Evolutionary conservation across 176 grass and related monocot genomes (phyloP).

Genomic region (Paspalum vaginatum): DNA sequence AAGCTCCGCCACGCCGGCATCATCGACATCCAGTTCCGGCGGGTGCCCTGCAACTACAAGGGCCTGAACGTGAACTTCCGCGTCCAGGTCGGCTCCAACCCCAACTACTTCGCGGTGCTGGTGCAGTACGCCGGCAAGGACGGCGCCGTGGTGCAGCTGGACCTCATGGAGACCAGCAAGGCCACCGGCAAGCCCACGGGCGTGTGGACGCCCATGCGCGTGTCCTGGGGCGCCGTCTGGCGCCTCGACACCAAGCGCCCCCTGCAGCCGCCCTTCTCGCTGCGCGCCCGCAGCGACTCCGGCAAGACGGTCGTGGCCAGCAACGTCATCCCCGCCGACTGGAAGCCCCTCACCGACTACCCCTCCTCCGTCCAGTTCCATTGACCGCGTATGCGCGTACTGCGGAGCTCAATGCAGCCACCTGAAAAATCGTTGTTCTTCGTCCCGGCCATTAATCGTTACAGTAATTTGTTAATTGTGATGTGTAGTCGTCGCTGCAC

Average conservation of each 20-base stretch:
- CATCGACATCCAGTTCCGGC: conserved; percentile 55
- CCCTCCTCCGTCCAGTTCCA: conserved; percentile 57
- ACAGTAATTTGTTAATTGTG: neutral
- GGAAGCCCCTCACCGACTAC: conserved; percentile 57
- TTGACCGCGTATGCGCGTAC: neutral
- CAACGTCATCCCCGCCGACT: conserved; percentile 62
- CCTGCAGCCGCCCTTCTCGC: conserved; percentile 62
- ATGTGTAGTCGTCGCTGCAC: neutral
- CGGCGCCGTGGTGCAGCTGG: conserved; percentile 49
- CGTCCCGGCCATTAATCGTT: neutral
- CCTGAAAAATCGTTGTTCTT: neutral
- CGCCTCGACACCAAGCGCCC: conserved; percentile 52
- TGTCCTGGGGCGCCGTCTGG: conserved; percentile 69
- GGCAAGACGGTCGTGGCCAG: conserved; percentile 46
- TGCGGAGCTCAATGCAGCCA: neutral
- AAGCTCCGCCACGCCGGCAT: conserved; percentile 63
- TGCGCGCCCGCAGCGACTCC: conserved; percentile 45
- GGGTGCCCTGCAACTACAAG: conserved; percentile 55
- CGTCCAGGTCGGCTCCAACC: conserved; percentile 65
- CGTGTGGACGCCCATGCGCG: conserved; percentile 56
- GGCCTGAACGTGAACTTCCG: conserved; percentile 54
- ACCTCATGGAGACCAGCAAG: conserved; percentile 48
- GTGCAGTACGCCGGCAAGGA: conserved; percentile 63
- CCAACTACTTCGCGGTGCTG: conserved; percentile 59
- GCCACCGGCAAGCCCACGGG: neutral